Evolutionary conservation across 768 basidiomycete genomes (phyloP).

Genomic region (Hypholoma sublateritium): DNA sequence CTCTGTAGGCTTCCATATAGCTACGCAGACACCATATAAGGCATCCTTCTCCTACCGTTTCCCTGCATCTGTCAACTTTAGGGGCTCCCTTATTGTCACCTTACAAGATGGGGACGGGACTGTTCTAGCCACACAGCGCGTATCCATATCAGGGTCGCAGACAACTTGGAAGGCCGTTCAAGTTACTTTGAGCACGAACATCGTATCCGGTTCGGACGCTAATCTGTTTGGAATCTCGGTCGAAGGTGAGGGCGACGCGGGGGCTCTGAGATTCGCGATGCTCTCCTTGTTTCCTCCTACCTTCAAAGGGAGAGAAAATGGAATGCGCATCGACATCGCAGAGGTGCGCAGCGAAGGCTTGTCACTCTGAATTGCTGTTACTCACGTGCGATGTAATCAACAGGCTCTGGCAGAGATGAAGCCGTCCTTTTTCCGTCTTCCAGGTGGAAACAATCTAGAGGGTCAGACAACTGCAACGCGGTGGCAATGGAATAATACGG

Average conservation of each 20-base stretch:
- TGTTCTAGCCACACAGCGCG: conserved; percentile 39
- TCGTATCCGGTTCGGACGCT: conserved; percentile 36
- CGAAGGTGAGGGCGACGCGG: conserved; percentile 38
- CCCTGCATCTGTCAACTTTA: conserved; percentile 40
- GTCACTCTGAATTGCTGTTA: neutral
- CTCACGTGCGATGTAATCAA: neutral
- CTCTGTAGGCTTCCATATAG: conserved; percentile 51
- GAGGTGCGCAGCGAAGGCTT: conserved; percentile 32
- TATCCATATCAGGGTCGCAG: conserved; percentile 39
- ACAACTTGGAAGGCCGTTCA: conserved; percentile 51
- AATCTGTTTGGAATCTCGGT: conserved; percentile 58
- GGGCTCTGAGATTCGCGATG: conserved; percentile 55
- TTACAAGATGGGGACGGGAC: conserved; percentile 46
- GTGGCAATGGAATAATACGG: conserved; percentile 69
- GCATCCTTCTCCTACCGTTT: conserved; percentile 64
- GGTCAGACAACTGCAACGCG: conserved; percentile 51
- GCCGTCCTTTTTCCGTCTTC: conserved; percentile 65
- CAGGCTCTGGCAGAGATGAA: conserved; percentile 55
- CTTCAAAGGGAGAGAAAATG: conserved; percentile 58
- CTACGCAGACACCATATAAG: conserved; percentile 50
- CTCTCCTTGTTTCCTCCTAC: conserved; percentile 70
- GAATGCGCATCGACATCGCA: conserved; percentile 61
- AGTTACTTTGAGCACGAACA: conserved; percentile 40
- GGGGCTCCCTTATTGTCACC: conserved; percentile 39
- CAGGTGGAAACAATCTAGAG: conserved; percentile 71